Conservation (phyloP, 805 yeast genomes). For the Barnettozyma salicaria region DNA sequence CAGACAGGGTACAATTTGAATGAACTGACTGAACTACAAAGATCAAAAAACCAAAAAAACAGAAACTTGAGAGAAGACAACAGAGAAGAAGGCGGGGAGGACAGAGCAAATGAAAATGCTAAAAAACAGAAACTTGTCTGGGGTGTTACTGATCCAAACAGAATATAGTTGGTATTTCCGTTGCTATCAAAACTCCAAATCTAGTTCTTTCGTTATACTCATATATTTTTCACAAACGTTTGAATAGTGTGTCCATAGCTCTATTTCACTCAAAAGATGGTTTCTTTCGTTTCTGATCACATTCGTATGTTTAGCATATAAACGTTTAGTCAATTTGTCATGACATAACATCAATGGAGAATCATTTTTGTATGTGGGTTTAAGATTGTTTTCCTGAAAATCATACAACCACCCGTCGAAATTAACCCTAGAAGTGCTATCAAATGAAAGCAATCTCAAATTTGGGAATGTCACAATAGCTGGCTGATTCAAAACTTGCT, state of each 20-base stretch:
- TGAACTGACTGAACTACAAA: constrained; percentile 14
- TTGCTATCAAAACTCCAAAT: constrained; percentile 4
- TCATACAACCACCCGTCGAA: constrained; percentile 17
- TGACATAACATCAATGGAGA: constrained; percentile 16
- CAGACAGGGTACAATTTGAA: constrained; percentile 18
- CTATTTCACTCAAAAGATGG: constrained; percentile 4
- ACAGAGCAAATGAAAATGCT: no score
- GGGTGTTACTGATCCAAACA: constrained; percentile 11
- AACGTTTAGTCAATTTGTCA: constrained; percentile 16
- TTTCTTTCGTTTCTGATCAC: neutral
- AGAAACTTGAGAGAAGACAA: neutral
- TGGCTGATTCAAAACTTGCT: neutral
- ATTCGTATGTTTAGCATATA: constrained; percentile 10
- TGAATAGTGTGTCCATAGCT: constrained; percentile 7
- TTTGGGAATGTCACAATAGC: constrained; percentile 13
- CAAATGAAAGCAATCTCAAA: constrained; percentile 24
- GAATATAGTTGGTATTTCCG: neutral
- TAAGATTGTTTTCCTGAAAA: constrained; percentile 14
- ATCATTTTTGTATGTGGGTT: constrained; percentile 9
- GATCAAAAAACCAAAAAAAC: constrained; percentile 11
- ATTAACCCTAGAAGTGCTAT: constrained; percentile 20
- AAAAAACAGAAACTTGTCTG: constrained; percentile 13
- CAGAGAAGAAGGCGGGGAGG: no score
- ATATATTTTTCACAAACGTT: constrained; percentile 8
- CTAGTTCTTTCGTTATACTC: neutral